These are phyloP conservation scores for Phaeosphaeria sp. DNA, from an alignment of 2,329 filamentous ascomycete genomes.

Conservation along the genomic window DNA sequence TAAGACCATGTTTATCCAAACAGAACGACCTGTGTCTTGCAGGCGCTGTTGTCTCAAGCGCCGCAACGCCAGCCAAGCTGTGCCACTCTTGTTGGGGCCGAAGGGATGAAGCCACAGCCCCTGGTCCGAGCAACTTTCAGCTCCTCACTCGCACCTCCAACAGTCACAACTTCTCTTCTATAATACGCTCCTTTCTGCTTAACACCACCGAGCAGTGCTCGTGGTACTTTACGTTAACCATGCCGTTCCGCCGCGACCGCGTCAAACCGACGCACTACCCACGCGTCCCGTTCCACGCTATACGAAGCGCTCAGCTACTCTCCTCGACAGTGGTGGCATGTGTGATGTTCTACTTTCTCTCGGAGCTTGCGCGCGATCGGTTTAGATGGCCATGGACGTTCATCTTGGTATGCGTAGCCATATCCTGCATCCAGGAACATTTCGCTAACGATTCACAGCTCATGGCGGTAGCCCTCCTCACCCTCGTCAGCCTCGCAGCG, in stretches of 20 bases:
- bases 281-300: constrained; percentile 50
- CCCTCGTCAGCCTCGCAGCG: constrained; percentile 54
- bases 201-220: no score
- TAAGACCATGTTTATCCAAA: no score
- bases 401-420: constrained; percentile 56
- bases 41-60: no score
- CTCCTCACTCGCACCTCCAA: no score
- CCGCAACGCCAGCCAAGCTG: no score
- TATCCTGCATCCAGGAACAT: no score
- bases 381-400: constrained; percentile 66
- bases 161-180: no score
- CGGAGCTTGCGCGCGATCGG: constrained; percentile 58
- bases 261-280: constrained; percentile 54
- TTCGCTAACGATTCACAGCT: constrained; percentile 50
- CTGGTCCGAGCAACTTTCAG: no score
- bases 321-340: constrained; percentile 58
- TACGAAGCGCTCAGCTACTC: constrained; percentile 51
- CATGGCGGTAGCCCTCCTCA: constrained; percentile 57
- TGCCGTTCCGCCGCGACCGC: constrained; percentile 26
- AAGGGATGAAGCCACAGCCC: no score
- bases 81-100: no score
- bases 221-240: neutral
- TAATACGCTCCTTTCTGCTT: no score
- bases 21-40: no score
- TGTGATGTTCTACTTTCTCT: constrained; percentile 64